Evolutionary conservation across 2,329 filamentous ascomycete genomes (phyloP).

Genomic region (Scolecobasidium constrictum): DNA sequence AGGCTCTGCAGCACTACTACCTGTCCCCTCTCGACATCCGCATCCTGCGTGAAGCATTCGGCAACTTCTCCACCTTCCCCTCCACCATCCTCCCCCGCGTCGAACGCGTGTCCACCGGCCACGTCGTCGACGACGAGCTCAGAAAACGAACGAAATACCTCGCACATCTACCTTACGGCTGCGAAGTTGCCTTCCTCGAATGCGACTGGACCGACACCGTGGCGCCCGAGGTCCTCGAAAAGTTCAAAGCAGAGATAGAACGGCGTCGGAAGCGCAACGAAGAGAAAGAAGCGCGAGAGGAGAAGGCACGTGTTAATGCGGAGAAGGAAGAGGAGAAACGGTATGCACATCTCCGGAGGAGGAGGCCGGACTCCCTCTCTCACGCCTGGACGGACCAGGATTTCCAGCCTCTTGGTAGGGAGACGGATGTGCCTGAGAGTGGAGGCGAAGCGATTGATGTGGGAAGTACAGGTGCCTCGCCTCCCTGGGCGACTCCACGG

Average conservation of each 20-base stretch:
- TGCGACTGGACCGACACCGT: constrained; percentile 94
- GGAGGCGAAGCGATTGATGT: constrained; percentile 17
- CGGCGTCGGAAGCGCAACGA: constrained; percentile 63
- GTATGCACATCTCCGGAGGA: constrained; percentile 54
- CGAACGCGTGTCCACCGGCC: constrained; percentile 79
- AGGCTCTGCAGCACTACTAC: constrained; percentile 77
- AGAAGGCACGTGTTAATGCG: constrained; percentile 71
- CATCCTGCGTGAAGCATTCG: constrained; percentile 82
- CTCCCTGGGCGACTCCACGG: constrained; percentile 15
- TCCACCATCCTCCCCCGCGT: constrained; percentile 77
- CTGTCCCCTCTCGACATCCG: constrained; percentile 84
- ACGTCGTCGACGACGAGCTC: constrained; percentile 75
- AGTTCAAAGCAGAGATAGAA: constrained; percentile 68
- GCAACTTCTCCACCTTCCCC: constrained; percentile 70
- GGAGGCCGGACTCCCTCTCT: constrained; percentile 43
- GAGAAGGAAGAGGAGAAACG: constrained; percentile 66
- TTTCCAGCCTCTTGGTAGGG: constrained; percentile 28
- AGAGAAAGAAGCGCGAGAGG: constrained; percentile 77
- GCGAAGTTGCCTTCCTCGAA: constrained; percentile 81
- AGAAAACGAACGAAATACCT: constrained; percentile 80
- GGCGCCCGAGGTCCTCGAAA: constrained; percentile 58
- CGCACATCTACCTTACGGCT: constrained; percentile 77
- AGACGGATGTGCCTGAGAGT: constrained; percentile 18
- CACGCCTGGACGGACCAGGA: constrained; percentile 39
- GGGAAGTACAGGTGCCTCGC: background rate